Evolutionary conservation across 2,329 filamentous ascomycete species (phyloP).

Genomic region (Colletotrichum neosansevieriae): DNA sequence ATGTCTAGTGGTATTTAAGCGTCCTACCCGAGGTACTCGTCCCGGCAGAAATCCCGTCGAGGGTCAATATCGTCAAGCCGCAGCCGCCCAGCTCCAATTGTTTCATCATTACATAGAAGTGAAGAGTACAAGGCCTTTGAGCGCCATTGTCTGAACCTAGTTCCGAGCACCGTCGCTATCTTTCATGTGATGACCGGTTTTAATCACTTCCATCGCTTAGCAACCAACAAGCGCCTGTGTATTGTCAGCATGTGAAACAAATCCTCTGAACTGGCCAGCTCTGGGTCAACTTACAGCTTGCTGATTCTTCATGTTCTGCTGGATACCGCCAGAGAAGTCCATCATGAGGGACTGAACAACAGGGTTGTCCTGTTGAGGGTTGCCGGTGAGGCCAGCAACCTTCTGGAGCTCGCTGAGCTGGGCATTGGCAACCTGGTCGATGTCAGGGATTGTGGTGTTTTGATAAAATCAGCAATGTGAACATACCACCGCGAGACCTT

Average conservation of each 20-base stretch:
- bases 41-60: background rate
- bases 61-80: slow-evolving; percentile 15
- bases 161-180: slow-evolving; percentile 19
- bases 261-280: too few species aligned
- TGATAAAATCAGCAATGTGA: accelerated
- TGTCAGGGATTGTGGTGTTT: background rate
- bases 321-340: slow-evolving; percentile 39
- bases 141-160: slow-evolving; percentile 13
- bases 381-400: slow-evolving; percentile 32
- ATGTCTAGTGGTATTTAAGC: slow-evolving; percentile 17
- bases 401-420: slow-evolving; percentile 36
- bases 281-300: slow-evolving; percentile 14
- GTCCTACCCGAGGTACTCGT: background rate
- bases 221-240: slow-evolving; percentile 27
- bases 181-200: background rate
- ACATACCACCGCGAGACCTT: slow-evolving; percentile 35
- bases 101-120: slow-evolving; percentile 17
- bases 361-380: slow-evolving; percentile 30
- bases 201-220: background rate
- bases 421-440: slow-evolving; percentile 29
- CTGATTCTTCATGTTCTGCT: slow-evolving; percentile 40
- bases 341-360: slow-evolving; percentile 30
- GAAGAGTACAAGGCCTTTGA: background rate
- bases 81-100: slow-evolving; percentile 5
- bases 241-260: background rate